phyloP scores from a whole-genome alignment of 805 yeast genomes.

The Suhomyces vadensis region DNA sequence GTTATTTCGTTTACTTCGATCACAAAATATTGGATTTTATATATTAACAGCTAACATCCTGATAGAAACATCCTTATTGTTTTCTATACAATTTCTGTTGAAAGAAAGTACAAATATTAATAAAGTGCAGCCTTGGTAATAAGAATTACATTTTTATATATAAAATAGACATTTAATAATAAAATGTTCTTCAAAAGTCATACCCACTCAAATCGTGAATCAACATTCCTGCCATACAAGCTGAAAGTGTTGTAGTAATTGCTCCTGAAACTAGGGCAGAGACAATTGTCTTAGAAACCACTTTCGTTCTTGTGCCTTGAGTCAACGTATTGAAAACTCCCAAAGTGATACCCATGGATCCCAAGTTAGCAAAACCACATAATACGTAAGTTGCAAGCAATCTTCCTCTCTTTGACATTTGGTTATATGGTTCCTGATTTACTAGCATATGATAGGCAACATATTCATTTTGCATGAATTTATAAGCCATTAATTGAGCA shows the following conservation, averaged over 20 bases:
- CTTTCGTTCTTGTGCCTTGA: constrained; percentile 47
- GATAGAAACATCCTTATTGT: too few species aligned
- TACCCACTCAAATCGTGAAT: constrained; percentile 45
- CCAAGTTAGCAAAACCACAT: constrained; percentile 65
- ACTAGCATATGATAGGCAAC: constrained; percentile 50
- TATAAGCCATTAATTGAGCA: constrained; percentile 53
- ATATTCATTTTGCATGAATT: constrained; percentile 62
- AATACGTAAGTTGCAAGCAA: constrained; percentile 61
- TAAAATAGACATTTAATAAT: too few species aligned
- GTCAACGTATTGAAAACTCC: constrained; percentile 62
- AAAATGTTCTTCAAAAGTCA: background rate
- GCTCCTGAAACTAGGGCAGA: constrained; percentile 55
- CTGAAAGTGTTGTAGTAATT: constrained; percentile 54
- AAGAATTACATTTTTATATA: too few species aligned
- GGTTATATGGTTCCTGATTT: constrained; percentile 44
- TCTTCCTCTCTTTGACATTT: constrained; percentile 50
- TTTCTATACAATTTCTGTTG: too few species aligned
- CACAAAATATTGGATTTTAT: too few species aligned
- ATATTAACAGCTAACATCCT: too few species aligned
- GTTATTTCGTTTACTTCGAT: too few species aligned
- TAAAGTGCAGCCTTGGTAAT: too few species aligned
- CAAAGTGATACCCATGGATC: constrained; percentile 60
- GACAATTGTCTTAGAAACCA: constrained; percentile 46
- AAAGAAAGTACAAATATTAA: too few species aligned
- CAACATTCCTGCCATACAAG: constrained; percentile 65